These are phyloP conservation scores for Xylariaceae sp. DNA, from an alignment of 2,329 filamentous ascomycete species.

Conservation along the genomic window DNA sequence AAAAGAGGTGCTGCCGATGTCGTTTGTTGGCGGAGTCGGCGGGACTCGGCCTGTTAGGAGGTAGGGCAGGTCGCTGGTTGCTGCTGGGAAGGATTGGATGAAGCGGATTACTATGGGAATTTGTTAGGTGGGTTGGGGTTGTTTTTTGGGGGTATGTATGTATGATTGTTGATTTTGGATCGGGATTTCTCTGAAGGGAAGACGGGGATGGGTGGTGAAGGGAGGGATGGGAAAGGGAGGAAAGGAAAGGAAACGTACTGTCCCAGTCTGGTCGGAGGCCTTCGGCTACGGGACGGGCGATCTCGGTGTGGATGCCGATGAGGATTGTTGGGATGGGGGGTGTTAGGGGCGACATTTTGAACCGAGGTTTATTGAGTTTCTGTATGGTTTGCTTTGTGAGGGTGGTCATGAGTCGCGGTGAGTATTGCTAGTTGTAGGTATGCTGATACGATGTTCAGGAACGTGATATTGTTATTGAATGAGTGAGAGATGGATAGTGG, in stretches of 20 bases:
- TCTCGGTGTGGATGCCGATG: conserved; percentile 17
- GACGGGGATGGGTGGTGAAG: too few relatives aligned
- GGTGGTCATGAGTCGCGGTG: not conserved
- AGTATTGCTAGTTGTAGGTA: too few relatives aligned
- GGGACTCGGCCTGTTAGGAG: conserved; percentile 11
- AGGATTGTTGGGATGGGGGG: conserved; percentile 16
- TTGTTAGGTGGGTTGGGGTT: not conserved
- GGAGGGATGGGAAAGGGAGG: not conserved
- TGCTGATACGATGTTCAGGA: too few relatives aligned
- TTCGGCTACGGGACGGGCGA: conserved; percentile 13
- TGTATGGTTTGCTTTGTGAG: not conserved
- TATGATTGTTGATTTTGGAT: not conserved
- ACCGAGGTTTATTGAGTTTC: not conserved
- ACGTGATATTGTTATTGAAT: too few relatives aligned
- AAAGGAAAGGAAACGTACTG: not conserved
- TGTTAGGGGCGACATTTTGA: not conserved
- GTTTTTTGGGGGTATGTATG: not conserved
- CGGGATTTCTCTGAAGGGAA: not conserved
- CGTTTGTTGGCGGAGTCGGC: conserved; percentile 10
- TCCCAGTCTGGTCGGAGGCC: conserved; percentile 18
- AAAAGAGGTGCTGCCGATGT: conserved; percentile 7
- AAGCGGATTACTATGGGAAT: conserved; percentile 17
- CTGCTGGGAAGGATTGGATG: conserved; percentile 11
- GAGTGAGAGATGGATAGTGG: too few relatives aligned
- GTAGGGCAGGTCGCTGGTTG: conserved; percentile 8